phyloP scores from a whole-genome alignment of 139 green algal species.

The Asterochloris erici region DNA sequence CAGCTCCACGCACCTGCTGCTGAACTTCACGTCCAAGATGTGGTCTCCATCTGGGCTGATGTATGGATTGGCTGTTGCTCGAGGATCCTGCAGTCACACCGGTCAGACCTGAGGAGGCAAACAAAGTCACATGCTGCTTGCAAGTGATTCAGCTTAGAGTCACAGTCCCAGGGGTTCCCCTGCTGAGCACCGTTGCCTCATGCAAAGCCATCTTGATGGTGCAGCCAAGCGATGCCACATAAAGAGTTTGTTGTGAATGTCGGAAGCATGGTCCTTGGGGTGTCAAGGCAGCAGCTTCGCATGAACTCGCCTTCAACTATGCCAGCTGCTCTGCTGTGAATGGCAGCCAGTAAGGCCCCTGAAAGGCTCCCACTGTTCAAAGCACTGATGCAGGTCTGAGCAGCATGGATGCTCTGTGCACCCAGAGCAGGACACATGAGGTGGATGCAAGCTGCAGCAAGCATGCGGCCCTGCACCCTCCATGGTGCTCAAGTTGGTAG shows the following conservation, averaged over 20 bases:
- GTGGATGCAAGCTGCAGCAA: background rate
- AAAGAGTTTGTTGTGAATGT: background rate
- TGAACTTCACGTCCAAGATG: constrained; percentile 46
- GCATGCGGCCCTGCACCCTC: background rate
- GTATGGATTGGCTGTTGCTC: constrained; percentile 33
- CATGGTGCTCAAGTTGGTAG: background rate
- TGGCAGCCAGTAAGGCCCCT: too few relatives aligned
- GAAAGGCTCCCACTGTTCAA: background rate
- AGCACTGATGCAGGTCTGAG: background rate
- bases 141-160: background rate
- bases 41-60: constrained; percentile 28
- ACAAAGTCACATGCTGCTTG: background rate
- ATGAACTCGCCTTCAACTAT: too few relatives aligned
- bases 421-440: background rate
- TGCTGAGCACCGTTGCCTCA: background rate
- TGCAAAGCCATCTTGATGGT: background rate
- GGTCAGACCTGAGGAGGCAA: constrained; percentile 5
- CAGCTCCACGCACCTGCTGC: constrained; percentile 1
- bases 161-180: too few relatives aligned
- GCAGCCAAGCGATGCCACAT: background rate
- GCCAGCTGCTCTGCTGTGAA: too few relatives aligned
- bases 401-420: background rate
- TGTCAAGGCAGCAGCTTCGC: too few relatives aligned
- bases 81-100: constrained; percentile 22
- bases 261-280: background rate